Evolutionary conservation across 106 monocot genomes (phyloP).

Genomic region (Platanthera zijinensis): DNA sequence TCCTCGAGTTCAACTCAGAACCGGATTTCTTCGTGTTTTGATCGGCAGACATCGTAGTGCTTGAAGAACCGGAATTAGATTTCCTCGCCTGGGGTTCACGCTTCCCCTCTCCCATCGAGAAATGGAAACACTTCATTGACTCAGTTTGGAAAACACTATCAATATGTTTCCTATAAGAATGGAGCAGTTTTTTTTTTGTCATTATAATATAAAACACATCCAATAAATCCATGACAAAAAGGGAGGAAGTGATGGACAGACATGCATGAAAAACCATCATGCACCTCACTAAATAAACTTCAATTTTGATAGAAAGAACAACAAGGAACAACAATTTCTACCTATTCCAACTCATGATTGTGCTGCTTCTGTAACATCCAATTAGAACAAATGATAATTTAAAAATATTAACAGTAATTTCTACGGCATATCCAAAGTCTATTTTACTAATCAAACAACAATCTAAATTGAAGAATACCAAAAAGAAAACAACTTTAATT

Average conservation of each 20-base stretch:
- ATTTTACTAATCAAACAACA: background rate
- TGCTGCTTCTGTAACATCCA: background rate
- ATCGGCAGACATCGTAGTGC: slow-evolving; percentile 31
- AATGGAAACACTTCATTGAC: slow-evolving; percentile 53
- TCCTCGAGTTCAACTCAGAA: slow-evolving; percentile 28
- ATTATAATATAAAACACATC: background rate
- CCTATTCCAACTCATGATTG: too few relatives aligned
- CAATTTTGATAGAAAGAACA: background rate
- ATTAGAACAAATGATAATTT: background rate
- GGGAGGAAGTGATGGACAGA: background rate
- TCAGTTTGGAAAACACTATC: background rate
- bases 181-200: background rate
- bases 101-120: slow-evolving; percentile 25
- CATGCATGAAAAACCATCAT: background rate
- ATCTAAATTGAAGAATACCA: background rate
- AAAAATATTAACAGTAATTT: background rate
- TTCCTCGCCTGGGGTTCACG: slow-evolving; percentile 10
- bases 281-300: background rate
- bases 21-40: slow-evolving; percentile 25
- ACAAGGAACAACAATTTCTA: too few relatives aligned
- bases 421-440: background rate
- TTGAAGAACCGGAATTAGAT: slow-evolving; percentile 15
- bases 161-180: background rate
- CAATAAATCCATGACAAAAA: background rate
- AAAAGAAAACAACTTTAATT: background rate